These are phyloP conservation scores for Brasenia schreberi DNA, from an alignment of 164 flowering plant genomes.

Conservation along the genomic window DNA sequence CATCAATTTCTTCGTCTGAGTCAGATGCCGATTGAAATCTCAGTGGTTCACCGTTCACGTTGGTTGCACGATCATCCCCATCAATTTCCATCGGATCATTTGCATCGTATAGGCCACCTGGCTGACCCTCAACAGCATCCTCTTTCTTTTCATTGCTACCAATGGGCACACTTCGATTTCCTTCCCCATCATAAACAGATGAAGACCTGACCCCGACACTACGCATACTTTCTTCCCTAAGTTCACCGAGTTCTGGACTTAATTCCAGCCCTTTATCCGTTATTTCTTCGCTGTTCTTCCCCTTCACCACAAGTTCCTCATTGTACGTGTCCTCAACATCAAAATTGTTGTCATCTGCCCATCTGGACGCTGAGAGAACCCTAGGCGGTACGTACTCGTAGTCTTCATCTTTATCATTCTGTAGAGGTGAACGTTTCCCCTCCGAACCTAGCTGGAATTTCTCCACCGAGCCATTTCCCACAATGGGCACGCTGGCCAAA, in stretches of 20 bases:
- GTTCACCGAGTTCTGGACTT: conserved; percentile 33
- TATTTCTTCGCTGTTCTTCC: conserved; percentile 4
- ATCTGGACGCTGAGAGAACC: conserved; percentile 34
- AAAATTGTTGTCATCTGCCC: conserved; percentile 32
- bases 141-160: conserved; percentile 17
- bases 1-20: conserved; percentile 11
- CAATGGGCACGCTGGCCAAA: conserved; percentile 6
- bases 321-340: conserved; percentile 12
- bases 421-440: not conserved
- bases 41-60: not conserved
- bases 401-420: conserved; percentile 12
- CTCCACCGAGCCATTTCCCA: conserved; percentile 4
- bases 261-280: conserved; percentile 10
- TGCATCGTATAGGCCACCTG: not conserved
- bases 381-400: conserved; percentile 15
- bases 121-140: conserved; percentile 8
- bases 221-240: conserved; percentile 17
- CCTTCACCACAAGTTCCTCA: conserved; percentile 7
- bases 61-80: conserved; percentile 12
- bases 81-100: conserved; percentile 13
- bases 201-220: conserved; percentile 13
- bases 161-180: not conserved
- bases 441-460: conserved; percentile 5
- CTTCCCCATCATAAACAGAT: conserved; percentile 14
- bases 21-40: conserved; percentile 6